phyloP scores from a whole-genome alignment of 2,329 filamentous ascomycete species.

The Dactylellina sp. region DNA sequence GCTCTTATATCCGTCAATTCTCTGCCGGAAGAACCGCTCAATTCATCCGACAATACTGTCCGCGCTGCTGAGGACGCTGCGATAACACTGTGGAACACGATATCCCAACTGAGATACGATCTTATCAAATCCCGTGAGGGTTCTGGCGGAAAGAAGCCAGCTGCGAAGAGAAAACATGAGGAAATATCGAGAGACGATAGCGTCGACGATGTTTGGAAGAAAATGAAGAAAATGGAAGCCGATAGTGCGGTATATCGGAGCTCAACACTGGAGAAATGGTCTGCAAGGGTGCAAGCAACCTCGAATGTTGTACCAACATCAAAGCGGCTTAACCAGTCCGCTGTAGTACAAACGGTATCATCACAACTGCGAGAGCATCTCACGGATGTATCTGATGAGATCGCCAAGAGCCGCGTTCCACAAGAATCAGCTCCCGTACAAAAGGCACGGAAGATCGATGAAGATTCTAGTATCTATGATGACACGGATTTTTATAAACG shows the following conservation, averaged over 20 bases:
- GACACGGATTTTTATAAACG: conserved; percentile 95
- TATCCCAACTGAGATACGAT: conserved; percentile 76
- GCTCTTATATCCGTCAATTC: conserved; percentile 85
- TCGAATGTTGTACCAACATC: conserved; percentile 68
- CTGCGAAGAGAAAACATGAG: conserved; percentile 73
- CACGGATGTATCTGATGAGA: conserved; percentile 75
- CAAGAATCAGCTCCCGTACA: conserved; percentile 55
- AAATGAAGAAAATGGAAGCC: conserved; percentile 65
- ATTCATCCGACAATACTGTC: conserved; percentile 68
- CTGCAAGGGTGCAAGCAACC: conserved; percentile 77
- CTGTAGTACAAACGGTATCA: conserved; percentile 73
- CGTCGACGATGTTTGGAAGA: conserved; percentile 52
- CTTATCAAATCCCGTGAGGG: conserved; percentile 68
- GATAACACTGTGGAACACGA: conserved; percentile 83
- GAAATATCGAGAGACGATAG: conserved; percentile 39
- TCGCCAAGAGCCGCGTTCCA: conserved; percentile 68
- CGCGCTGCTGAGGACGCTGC: conserved; percentile 86
- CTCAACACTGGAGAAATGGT: conserved; percentile 88
- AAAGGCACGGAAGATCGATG: conserved; percentile 66
- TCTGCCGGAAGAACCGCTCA: conserved; percentile 66
- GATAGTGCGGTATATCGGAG: conserved; percentile 75
- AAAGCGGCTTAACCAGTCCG: conserved; percentile 71
- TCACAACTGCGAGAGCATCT: conserved; percentile 77
- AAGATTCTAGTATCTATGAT: conserved; percentile 79
- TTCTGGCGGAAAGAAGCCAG: conserved; percentile 57